A percentile compares a stretch with the other conserved stretches of the same genome.
Conservation (phyloP, 306 rosid genomes). For the Citrullus amarus region DNA sequence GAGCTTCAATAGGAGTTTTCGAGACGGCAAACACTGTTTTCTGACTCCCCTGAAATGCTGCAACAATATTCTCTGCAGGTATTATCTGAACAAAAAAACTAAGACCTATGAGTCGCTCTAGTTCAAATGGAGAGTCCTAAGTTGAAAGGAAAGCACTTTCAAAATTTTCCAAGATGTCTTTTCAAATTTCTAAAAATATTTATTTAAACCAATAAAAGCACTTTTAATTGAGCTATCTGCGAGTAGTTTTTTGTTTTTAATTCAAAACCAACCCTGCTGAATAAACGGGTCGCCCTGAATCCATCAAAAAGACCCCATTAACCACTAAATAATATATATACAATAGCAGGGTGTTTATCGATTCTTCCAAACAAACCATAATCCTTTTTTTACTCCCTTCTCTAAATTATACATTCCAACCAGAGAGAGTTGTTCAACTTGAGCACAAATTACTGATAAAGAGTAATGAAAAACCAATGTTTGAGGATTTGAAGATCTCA, state of each 20-base stretch:
- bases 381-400: background rate
- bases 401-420: background rate
- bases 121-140: background rate
- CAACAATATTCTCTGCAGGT: constrained; percentile 88
- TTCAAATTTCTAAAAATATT: background rate
- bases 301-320: no score
- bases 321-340: background rate
- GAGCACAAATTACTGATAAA: background rate
- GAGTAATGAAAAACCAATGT: background rate
- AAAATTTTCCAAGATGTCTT: no score
- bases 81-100: constrained; percentile 41
- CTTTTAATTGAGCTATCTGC: no score
- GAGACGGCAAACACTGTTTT: constrained; percentile 65
- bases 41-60: constrained; percentile 64
- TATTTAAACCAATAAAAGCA: no score
- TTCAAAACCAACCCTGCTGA: no score
- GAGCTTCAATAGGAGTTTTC: constrained; percentile 46
- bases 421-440: background rate
- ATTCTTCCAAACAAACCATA: background rate
- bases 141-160: background rate
- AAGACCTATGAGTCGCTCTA: background rate
- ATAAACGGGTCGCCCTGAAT: no score
- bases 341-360: background rate
- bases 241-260: no score
- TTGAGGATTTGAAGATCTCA: background rate